These are phyloP conservation scores for Zalaria obscura DNA, from an alignment of 2,329 filamentous ascomycete species.

Conservation along the genomic window DNA sequence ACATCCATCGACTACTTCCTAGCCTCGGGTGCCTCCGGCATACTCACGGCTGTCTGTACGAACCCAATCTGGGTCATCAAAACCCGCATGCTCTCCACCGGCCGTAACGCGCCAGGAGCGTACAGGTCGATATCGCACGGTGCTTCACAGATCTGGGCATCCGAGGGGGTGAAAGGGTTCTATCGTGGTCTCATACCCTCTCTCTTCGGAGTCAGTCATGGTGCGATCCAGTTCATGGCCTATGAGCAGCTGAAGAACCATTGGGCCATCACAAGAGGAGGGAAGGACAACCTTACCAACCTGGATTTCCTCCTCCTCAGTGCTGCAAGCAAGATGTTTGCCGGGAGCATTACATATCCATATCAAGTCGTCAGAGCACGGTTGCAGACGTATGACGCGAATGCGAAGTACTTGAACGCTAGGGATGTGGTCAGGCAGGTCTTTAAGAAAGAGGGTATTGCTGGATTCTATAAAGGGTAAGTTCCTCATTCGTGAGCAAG, in stretches of 20 bases:
- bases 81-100: constrained; percentile 87
- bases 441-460: constrained; percentile 63
- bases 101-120: constrained; percentile 57
- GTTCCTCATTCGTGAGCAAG: constrained; percentile 5
- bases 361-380: constrained; percentile 85
- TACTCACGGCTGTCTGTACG: constrained; percentile 66
- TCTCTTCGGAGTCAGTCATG: constrained; percentile 76
- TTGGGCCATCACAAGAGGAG: constrained; percentile 27
- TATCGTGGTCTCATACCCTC: constrained; percentile 78
- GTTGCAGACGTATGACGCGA: constrained; percentile 78
- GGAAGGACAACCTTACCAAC: constrained; percentile 42
- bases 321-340: constrained; percentile 69
- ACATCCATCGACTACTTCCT: constrained; percentile 63
- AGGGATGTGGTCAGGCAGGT: constrained; percentile 59
- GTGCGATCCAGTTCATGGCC: constrained; percentile 88
- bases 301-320: constrained; percentile 71
- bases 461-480: constrained; percentile 77
- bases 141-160: constrained; percentile 47
- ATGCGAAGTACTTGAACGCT: constrained; percentile 56
- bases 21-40: constrained; percentile 55
- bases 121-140: constrained; percentile 69
- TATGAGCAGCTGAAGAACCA: constrained; percentile 66
- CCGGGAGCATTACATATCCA: constrained; percentile 82
- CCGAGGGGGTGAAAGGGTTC: constrained; percentile 66
- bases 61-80: constrained; percentile 98